Base-by-base conservation (phyloP, 2,329 filamentous ascomycete species). In the Aspergillus hiratsukae region DNA sequence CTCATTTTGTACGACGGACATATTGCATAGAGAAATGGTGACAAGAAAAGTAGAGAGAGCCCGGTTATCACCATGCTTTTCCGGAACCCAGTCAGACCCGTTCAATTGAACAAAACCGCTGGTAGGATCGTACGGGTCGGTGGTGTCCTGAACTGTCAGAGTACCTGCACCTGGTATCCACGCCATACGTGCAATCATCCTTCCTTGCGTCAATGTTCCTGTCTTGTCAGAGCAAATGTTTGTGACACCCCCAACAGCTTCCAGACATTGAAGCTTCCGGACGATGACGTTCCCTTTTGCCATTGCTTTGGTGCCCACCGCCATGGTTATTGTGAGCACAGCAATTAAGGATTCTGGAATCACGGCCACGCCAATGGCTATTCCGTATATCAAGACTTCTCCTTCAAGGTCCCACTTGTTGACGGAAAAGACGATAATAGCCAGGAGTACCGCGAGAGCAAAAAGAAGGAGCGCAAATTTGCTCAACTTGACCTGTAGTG, bases 401-500 rank as follows among this genome's bases (percentile, higher is more conserved):
- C 80, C 78, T 17, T 80, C 78, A 40, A 81, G 75, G 55, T 81
- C 74, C 69, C 84, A 85, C 29, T 77, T 70, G 69, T 81, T 85
- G 57, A 82, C 82, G 1, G 80, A 83, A 60, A 86, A 82, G 23
- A 86, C 83, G 62, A 86, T 85, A 62, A 87, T 82, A 10, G 83
- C 83, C 48, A 84, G 76, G 9, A 86, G 63, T 45, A 86, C 79
- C 5, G 84, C 91, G 51, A 91, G 82, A 49, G 81, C 85, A 67
- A 96, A 95, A 2, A 96, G 83, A 3, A 90, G 70, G 46, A 94
- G 85, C 28, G 91, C 91, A 66, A 96, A 87, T 73, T 92, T 91
- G 76, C 88, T 90, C 52, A 96, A 81, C 68, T 90, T 93, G 62
- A 88, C 87, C 75, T 95, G 90, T 48, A 96, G 79, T 0, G 91